These are phyloP conservation scores for Melanopsichium pennsylvanicum DNA, from an alignment of 1,284 basidiomycete genomes.

Conservation along the genomic window DNA sequence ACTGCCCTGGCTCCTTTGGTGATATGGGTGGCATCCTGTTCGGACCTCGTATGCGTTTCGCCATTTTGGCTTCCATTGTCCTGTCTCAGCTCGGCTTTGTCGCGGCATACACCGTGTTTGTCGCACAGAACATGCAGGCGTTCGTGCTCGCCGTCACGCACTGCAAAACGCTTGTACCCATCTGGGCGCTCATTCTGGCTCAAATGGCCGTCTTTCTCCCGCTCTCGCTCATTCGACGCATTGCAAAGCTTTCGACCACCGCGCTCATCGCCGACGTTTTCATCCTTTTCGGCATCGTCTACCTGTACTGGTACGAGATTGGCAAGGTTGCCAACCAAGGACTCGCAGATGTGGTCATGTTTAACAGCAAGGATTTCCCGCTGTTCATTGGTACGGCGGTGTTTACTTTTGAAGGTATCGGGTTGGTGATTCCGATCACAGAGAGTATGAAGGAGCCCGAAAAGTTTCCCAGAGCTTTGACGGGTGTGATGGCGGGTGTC, in stretches of 20 bases:
- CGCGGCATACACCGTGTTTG: constrained; percentile 92
- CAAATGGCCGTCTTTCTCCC: constrained; percentile 81
- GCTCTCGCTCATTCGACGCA: constrained; percentile 58
- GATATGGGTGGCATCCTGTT: constrained; percentile 94
- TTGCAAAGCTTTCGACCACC: constrained; percentile 82
- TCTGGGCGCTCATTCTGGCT: constrained; percentile 81
- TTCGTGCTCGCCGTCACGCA: constrained; percentile 86
- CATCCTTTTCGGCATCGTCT: constrained; percentile 80
- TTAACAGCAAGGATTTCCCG: constrained; percentile 88
- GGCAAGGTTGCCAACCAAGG: constrained; percentile 48
- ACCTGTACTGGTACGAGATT: constrained; percentile 65
- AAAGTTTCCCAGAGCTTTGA: constrained; percentile 87
- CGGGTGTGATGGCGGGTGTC: constrained; percentile 87
- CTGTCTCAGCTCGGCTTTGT: constrained; percentile 89
- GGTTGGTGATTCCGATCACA: constrained; percentile 94
- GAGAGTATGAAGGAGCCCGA: constrained; percentile 90
- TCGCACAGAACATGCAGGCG: constrained; percentile 83
- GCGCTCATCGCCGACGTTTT: constrained; percentile 94
- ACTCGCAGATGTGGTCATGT: constrained; percentile 78
- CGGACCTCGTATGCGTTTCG: constrained; percentile 88
- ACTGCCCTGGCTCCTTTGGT: constrained; percentile 90
- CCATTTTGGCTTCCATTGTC: constrained; percentile 86
- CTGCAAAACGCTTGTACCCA: constrained; percentile 76
- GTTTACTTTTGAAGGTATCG: constrained; percentile 97
- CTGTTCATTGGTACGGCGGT: constrained; percentile 95